Evolutionary conservation across 306 rosid species (phyloP), one percentile per base, ranked within the genome.

Genomic region (Cucumis cinereus): DNA sequence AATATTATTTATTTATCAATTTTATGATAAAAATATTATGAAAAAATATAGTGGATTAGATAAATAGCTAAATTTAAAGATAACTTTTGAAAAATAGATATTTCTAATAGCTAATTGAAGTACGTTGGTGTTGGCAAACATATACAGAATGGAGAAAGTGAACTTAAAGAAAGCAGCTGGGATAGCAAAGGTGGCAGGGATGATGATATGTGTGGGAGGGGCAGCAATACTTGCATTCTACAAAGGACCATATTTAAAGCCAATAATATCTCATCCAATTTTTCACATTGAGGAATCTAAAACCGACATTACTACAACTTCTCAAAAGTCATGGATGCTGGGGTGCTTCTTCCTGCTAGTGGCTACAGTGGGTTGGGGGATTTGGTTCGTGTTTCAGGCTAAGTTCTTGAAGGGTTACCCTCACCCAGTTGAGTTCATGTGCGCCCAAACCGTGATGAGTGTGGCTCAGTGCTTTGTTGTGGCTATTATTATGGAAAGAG

Each of bases 401-500:
- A 77, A 79, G 71, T 81, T 91, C 6, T 41, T 91, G 69, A 93
- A 91, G 76, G 82, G 50, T 20, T 93, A 86, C 62, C 98, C 93
- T 57, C 85, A 94, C 64, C 88, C 88, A 88, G 82, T 93, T 75
- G 89, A 88, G 11, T 84, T 93, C 38, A 91, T 94, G 56, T 82
- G 90, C 56, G 90, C 87, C 22, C 98, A 89, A 64, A 87, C 96
- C 19, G 79, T 79, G 73, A 80, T 85, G 23, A 93, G 96, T 49
- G 81, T 89, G 56, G 79, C 86, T 81, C 97, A 93, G 77, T 74
- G 92, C 3, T 85, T 93, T 26, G 86, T 38, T 30, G 80, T 93
- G 14, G 97, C 96, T n/a, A 74, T 91, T 38, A 90, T 82, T 1
- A 30, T 89, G 50, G 98, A 89, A 83, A 89, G 97, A 78, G 84